A percentile compares a stretch with the other conserved stretches of the same genome.
Conservation (phyloP, 768 basidiomycete species). For the Hericium erinaceus region DNA sequence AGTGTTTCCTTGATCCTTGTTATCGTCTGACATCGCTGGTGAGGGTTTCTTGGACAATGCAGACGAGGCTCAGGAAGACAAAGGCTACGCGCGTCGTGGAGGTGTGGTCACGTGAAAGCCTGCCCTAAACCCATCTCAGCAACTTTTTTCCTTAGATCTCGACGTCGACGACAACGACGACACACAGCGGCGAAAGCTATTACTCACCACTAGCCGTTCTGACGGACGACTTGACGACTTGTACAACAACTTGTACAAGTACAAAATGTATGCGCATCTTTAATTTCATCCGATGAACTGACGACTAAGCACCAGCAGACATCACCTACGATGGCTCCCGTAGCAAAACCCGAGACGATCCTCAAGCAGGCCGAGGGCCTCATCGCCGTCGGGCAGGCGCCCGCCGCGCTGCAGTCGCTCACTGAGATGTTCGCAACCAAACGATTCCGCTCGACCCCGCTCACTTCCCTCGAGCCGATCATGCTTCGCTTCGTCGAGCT, state of each 20-base stretch:
- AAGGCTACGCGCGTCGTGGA: neutral
- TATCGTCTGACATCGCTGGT: neutral
- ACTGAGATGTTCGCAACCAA: slow-evolving; percentile 91
- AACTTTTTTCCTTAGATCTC: too few relatives aligned
- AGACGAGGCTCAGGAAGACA: neutral
- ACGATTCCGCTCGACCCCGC: slow-evolving; percentile 86
- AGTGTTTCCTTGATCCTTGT: slow-evolving; percentile 1
- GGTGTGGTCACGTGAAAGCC: too few relatives aligned
- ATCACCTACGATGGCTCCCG: slow-evolving; percentile 62
- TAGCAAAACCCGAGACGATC: slow-evolving; percentile 84
- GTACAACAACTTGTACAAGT: too few relatives aligned
- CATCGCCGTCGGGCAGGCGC: slow-evolving; percentile 83
- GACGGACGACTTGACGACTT: too few relatives aligned
- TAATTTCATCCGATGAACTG: neutral
- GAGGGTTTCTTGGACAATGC: neutral
- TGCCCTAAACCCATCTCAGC: too few relatives aligned
- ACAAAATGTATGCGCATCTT: too few relatives aligned
- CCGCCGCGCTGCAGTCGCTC: slow-evolving; percentile 83
- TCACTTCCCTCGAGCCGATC: slow-evolving; percentile 88
- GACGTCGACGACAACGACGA: too few relatives aligned
- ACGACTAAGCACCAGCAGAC: neutral
- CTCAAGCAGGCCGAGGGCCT: slow-evolving; percentile 92
- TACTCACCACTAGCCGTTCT: too few relatives aligned
- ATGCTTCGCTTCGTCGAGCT: slow-evolving; percentile 94
- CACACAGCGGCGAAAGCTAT: too few relatives aligned